A percentile compares a stretch with the other conserved stretches of the same genome.
Evolutionary conservation across 495 filamentous ascomycete species (phyloP).

Genomic region (Aspergillus heteromorphus): DNA sequence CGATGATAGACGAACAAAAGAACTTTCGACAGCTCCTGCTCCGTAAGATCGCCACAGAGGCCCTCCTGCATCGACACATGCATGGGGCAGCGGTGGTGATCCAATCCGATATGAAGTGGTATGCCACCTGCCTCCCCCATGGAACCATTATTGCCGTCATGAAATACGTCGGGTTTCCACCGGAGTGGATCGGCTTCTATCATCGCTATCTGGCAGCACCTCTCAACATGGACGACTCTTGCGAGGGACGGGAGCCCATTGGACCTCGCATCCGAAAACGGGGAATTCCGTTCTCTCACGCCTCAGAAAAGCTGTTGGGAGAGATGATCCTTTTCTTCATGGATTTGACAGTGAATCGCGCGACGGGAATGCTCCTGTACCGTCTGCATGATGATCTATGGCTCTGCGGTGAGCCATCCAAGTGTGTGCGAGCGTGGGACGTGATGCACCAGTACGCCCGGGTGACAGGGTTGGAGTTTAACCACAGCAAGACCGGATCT

Average conservation of each 20-base stretch:
- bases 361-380: conserved; percentile 45
- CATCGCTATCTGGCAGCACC: conserved; percentile 50
- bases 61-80: conserved; percentile 44
- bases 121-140: conserved; percentile 45
- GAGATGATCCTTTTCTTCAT: conserved; percentile 55
- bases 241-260: conserved; percentile 14
- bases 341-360: conserved; percentile 53
- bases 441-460: conserved; percentile 43
- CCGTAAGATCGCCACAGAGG: conserved; percentile 51
- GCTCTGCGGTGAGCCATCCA: conserved; percentile 47
- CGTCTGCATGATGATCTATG: conserved; percentile 58
- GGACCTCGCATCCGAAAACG: conserved; percentile 37
- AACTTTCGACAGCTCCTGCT: conserved; percentile 51
- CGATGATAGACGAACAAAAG: conserved; percentile 27
- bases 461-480: conserved; percentile 47
- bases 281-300: conserved; percentile 51
- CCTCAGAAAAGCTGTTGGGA: conserved; percentile 46
- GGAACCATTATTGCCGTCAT: conserved; percentile 47
- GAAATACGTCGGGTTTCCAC: conserved; percentile 46
- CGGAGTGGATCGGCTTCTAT: conserved; percentile 53
- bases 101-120: conserved; percentile 52
- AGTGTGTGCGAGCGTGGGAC: conserved; percentile 48
- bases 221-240: conserved; percentile 39
- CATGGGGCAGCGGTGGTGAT: conserved; percentile 49
- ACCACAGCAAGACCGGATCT: conserved; percentile 48